phyloP scores from a whole-genome alignment of 176 grass and related monocot species.

The Puya raimondii region DNA sequence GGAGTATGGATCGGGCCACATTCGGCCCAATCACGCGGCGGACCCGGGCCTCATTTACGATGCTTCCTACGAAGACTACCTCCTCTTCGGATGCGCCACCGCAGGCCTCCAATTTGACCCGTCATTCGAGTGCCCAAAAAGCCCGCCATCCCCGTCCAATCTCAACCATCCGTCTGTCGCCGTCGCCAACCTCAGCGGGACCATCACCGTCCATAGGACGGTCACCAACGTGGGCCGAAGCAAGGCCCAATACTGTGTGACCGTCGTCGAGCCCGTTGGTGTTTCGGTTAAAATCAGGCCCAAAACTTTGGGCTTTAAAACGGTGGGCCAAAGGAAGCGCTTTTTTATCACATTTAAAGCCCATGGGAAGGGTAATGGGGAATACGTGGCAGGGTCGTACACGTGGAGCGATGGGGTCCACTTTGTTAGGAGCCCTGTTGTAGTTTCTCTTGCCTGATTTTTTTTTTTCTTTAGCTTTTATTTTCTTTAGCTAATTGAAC shows the following conservation, averaged over 20 bases:
- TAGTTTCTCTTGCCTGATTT: constrained; percentile 33
- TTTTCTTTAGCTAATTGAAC: neutral
- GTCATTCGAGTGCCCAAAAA: constrained; percentile 45
- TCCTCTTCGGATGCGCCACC: constrained; percentile 62
- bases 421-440: constrained; percentile 61
- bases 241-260: constrained; percentile 33
- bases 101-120: constrained; percentile 44
- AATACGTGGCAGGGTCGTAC: constrained; percentile 42
- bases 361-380: neutral
- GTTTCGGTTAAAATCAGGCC: constrained; percentile 52
- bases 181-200: constrained; percentile 35
- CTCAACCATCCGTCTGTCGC: constrained; percentile 85
- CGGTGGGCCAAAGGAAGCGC: constrained; percentile 36
- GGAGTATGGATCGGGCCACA: constrained; percentile 67
- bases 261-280: constrained; percentile 31
- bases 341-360: constrained; percentile 32
- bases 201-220: constrained; percentile 42
- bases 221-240: constrained; percentile 68
- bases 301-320: constrained; percentile 32
- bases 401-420: constrained; percentile 69
- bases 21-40: constrained; percentile 59
- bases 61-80: constrained; percentile 72
- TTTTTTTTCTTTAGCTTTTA: neutral
- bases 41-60: constrained; percentile 88
- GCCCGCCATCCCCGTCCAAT: constrained; percentile 26